phyloP scores from a whole-genome alignment of 2,329 filamentous ascomycete genomes.

The Fusarium nurragi region DNA sequence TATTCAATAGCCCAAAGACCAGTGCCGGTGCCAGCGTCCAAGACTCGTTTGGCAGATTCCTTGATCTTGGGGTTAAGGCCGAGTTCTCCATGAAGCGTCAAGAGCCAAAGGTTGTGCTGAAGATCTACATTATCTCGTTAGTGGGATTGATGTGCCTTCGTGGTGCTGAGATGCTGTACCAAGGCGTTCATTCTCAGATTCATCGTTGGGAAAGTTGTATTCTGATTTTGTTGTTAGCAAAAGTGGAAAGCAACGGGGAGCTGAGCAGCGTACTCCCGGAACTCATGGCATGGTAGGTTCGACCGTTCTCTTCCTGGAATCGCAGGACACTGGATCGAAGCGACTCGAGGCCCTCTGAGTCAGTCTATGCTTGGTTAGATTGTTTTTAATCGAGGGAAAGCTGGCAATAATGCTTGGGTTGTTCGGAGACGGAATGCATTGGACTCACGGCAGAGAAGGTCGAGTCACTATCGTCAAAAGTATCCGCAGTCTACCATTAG shows the following conservation, averaged over 20 bases:
- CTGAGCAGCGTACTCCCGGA: background rate
- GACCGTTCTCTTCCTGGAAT: constrained; percentile 14
- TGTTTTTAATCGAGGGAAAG: background rate
- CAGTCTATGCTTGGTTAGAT: background rate
- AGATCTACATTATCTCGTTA: background rate
- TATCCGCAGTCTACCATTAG: background rate
- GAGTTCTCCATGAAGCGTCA: constrained; percentile 5
- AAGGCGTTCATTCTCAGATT: constrained; percentile 7
- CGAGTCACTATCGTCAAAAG: constrained; percentile 1
- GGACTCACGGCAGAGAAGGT: constrained; percentile 5
- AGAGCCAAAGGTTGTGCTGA: constrained; percentile 14
- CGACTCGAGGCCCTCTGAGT: constrained; percentile 4
- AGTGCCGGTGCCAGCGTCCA: constrained; percentile 13
- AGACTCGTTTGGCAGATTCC: background rate
- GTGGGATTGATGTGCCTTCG: rapidly evolving
- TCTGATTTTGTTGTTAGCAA: rapidly evolving
- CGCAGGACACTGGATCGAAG: constrained; percentile 7
- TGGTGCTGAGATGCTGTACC: background rate
- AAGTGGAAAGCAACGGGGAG: rapidly evolving
- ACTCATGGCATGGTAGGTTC: constrained; percentile 12
- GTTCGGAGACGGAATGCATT: rapidly evolving
- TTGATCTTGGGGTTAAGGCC: constrained; percentile 1
- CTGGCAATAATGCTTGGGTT: rapidly evolving
- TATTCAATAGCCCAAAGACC: constrained; percentile 16
- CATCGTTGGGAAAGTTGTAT: constrained; percentile 9